Conservation (phyloP, 2,329 filamentous ascomycete species). For the Allantophomopsis cytisporea region DNA sequence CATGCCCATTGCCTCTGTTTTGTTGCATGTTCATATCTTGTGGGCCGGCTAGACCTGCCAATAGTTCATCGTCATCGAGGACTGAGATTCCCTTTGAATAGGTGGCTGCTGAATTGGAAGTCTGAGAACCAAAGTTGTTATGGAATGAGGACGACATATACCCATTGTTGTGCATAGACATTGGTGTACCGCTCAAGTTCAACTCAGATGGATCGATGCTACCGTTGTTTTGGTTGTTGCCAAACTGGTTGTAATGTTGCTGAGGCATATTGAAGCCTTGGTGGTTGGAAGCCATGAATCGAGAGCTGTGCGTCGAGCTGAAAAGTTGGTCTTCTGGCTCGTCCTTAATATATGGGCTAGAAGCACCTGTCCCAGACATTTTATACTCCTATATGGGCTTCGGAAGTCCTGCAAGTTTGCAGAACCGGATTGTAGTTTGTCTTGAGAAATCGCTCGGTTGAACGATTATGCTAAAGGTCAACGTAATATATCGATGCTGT, state of each 20-base stretch:
- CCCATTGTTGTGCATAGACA: slow-evolving; percentile 30
- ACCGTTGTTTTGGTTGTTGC: slow-evolving; percentile 18
- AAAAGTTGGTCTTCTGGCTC: slow-evolving; percentile 50
- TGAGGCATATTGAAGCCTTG: slow-evolving; percentile 26
- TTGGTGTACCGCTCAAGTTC: slow-evolving; percentile 49
- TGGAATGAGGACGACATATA: slow-evolving; percentile 42
- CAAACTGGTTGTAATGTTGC: slow-evolving; percentile 25
- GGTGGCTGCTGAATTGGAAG: slow-evolving; percentile 45
- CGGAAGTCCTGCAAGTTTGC: no score
- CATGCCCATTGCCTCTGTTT: slow-evolving; percentile 31
- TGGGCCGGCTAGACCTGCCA: slow-evolving; percentile 53
- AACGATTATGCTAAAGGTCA: no score
- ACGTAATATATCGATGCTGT: no score
- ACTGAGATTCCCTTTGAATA: slow-evolving; percentile 68
- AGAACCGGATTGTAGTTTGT: no score
- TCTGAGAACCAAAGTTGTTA: slow-evolving; percentile 41
- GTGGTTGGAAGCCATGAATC: slow-evolving; percentile 15
- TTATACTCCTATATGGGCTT: not conserved
- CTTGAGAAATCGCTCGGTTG: no score
- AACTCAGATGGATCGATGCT: slow-evolving; percentile 79
- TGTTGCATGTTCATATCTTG: slow-evolving; percentile 20
- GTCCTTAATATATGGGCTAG: slow-evolving; percentile 51
- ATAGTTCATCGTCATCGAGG: slow-evolving; percentile 79
- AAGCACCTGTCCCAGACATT: slow-evolving; percentile 20
- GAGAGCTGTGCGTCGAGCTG: slow-evolving; percentile 14